Percentiles rank a stretch among this genome's conserved stretches.
Conservation (phyloP, 768 basidiomycete species). For the Flagelloscypha sp. region DNA sequence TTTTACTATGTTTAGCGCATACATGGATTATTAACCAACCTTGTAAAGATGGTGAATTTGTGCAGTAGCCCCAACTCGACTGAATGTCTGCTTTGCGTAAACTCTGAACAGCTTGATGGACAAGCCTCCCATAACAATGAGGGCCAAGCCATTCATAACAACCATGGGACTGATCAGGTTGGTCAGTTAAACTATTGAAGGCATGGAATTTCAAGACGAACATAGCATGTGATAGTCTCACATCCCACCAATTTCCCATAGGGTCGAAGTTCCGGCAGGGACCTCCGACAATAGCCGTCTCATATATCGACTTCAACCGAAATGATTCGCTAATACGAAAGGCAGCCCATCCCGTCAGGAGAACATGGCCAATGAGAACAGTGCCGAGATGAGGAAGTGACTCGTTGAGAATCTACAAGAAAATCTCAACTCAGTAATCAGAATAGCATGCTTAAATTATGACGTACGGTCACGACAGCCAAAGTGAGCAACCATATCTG, state of each 20-base stretch:
- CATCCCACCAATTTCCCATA: constrained; percentile 35
- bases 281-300: constrained; percentile 24
- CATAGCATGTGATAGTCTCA: constrained; percentile 19
- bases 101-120: constrained; percentile 35
- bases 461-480: constrained; percentile 36
- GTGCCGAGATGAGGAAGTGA: constrained; percentile 45
- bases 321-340: constrained; percentile 30
- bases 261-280: constrained; percentile 33
- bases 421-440: constrained; percentile 3
- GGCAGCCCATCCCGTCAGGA: constrained; percentile 40
- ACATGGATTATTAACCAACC: constrained; percentile 18
- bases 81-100: constrained; percentile 38
- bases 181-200: constrained; percentile 1
- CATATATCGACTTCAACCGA: constrained; percentile 23
- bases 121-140: constrained; percentile 30
- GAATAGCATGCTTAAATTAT: background rate
- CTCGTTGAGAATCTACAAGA: constrained; percentile 37
- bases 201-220: no score
- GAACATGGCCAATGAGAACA: constrained; percentile 34
- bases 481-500: constrained; percentile 41
- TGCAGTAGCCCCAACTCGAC: constrained; percentile 39
- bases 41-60: constrained; percentile 39
- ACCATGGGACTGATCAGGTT: constrained; percentile 25
- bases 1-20: background rate
- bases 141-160: constrained; percentile 26